Base-by-base conservation (phyloP, 2,329 filamentous ascomycete genomes). In the Gremmenia infestans region DNA sequence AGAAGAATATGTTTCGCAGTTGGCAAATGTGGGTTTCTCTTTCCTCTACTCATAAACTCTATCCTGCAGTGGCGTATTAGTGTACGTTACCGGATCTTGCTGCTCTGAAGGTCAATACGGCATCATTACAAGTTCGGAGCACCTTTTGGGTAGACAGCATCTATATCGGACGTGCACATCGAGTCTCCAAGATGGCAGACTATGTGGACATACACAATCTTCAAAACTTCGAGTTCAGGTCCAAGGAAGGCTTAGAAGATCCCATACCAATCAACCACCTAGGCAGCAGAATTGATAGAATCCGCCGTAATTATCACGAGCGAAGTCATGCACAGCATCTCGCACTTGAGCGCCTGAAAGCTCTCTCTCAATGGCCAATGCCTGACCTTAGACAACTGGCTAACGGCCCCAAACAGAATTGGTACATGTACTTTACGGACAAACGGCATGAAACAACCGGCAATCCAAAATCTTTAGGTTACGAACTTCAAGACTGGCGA, bases 401-500 rank as follows among this genome's bases (percentile, higher is more conserved):
- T 68, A 55, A 68, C 52, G 25, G 28, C 2, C n/a, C 48, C 23
- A n/a, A 52, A 54, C 72, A 96, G 88, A 95, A 91, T 64, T 99
- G 96, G 84, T 97, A 96, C 77, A 97, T 97, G 93, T 99, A 99
- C 74, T 99, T 89, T 73, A 97, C 93, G 61, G 94, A 99, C 73
- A 97, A 97, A 73, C 87, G 93, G 52, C 94, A 99, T 73, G 94
- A 97, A 71, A 94, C 91, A 22, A 93, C 91, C 37, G 94, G 91
- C 22, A 91, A 92, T 63, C 90, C 91, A 15, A 90, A 91, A 69
- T 81, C 83, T 52, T 80, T 79, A 17, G 72, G 75, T 25, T 82
- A 82, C 63, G 78, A 84, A 60, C 76, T 96, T 5, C 89, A 96
- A 70, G 94, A 97, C 71, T 99, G 94, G 94, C 88, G 94, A 56